Evolutionary conservation across 1,284 basidiomycete genomes (phyloP).

Genomic region (Hymenochaete sp.): DNA sequence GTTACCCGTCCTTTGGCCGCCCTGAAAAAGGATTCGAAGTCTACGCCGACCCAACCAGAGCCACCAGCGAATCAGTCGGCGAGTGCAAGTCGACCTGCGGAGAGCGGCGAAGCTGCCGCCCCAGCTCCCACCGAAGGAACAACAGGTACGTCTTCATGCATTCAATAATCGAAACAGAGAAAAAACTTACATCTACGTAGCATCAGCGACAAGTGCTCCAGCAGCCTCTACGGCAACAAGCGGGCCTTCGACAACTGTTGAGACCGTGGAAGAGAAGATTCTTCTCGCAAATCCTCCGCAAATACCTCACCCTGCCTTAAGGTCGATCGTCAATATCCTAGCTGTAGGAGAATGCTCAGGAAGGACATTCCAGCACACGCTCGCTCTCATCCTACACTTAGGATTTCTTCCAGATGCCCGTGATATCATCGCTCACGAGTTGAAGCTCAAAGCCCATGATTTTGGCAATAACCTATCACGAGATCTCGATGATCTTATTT

Average conservation of each 20-base stretch:
- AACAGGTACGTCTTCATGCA: conserved; percentile 10
- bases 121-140: conserved; percentile 16
- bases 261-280: conserved; percentile 50
- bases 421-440: conserved; percentile 80
- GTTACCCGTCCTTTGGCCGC: conserved; percentile 75
- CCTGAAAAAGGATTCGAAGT: conserved; percentile 45
- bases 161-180: neutral
- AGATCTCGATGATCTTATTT: conserved; percentile 71
- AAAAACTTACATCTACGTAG: neutral
- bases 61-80: neutral
- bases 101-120: conserved; percentile 15
- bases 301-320: conserved; percentile 73
- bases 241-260: conserved; percentile 27
- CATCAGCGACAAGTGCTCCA: neutral
- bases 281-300: conserved; percentile 68
- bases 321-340: conserved; percentile 88
- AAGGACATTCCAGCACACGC: conserved; percentile 84
- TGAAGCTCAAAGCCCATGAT: conserved; percentile 77
- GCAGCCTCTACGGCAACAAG: conserved; percentile 11
- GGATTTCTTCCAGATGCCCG: conserved; percentile 81
- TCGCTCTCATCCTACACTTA: conserved; percentile 83
- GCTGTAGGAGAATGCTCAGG: conserved; percentile 94
- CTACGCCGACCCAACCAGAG: neutral
- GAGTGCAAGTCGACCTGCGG: conserved; percentile 14
- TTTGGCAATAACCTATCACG: conserved; percentile 66